Base-by-base conservation (phyloP, 441 rosid species). In the Aleurites moluccanus region DNA sequence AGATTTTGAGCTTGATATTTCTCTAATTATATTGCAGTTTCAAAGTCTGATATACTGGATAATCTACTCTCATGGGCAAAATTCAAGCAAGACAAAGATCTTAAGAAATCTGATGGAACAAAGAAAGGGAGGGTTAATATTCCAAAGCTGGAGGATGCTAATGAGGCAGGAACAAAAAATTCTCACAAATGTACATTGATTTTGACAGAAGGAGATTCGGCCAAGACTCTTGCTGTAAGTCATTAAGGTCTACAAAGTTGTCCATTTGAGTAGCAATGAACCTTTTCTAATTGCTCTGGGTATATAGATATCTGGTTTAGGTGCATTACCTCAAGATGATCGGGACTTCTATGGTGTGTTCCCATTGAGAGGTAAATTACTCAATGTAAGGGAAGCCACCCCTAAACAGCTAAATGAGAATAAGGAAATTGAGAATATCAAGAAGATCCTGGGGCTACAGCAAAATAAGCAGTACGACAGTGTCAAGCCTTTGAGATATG, bases 191-290 rank as follows among this genome's bases (percentile, higher is more conserved):
- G 99, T 75, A 93, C 99, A 21, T 80, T 96, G 83, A 96, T 96
- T 75, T 84, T 96, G 80, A 96, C 99, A 1, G 99, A 96, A 90
- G 99, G 99, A 82, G 98, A 93, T 82, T 96, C 99, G 63, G 99
- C 99, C 25, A 96, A 96, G 85, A 83, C 94, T 72, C 90, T 96
- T 45, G 99, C 99, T 0, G 98, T 96, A 83, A 87, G 97, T 83
- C 21, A 28, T 83, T 25, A 28, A 77, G 6, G 64, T 64, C 57
- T 49, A 55, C 63, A 69, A 28, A n/a, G 10, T 21, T 2, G n/a
- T 67, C 59, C 18, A 45, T 67, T 67, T 53, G 23, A 23, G 8
- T 45, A 49, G 25, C 9, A 45, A 16, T 64, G n/a, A 40, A 23
- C 64, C 28, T 13, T 44, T 56, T 72, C 71, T 59, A 74, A 49